These are phyloP conservation scores for Linum trigynum DNA, from an alignment of 345 rosid species.

Conservation along the genomic window DNA sequence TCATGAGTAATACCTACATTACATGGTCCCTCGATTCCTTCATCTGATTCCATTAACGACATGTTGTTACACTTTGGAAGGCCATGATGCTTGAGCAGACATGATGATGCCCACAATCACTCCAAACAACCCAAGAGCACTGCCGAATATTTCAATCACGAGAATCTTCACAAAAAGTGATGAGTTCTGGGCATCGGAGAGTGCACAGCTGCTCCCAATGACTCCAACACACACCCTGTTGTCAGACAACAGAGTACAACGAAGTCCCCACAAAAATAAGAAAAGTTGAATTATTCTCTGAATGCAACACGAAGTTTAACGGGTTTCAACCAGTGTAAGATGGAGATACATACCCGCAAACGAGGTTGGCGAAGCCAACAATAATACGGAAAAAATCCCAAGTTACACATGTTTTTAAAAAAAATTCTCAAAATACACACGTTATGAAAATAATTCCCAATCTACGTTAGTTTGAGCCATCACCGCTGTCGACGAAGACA, in stretches of 20 bases:
- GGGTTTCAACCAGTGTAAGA: too few relatives aligned
- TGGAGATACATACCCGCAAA: neutral
- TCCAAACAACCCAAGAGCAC: constrained; percentile 96
- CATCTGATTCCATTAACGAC: neutral
- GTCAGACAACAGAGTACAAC: neutral
- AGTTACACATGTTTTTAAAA: too few relatives aligned
- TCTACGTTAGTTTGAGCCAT: too few relatives aligned
- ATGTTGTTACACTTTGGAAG: constrained; percentile 39
- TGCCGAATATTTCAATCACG: constrained; percentile 96
- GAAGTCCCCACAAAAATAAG: neutral
- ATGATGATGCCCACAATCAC: constrained; percentile 28
- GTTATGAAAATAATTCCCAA: too few relatives aligned
- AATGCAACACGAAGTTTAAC: too few relatives aligned
- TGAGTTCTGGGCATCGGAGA: constrained; percentile 91
- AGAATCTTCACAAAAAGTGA: constrained; percentile 94
- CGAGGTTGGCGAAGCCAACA: constrained; percentile 79
- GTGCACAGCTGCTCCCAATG: constrained; percentile 38
- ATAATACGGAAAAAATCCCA: too few relatives aligned
- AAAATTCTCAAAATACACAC: too few relatives aligned
- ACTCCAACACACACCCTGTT: constrained; percentile 89
- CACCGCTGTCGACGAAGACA: too few relatives aligned
- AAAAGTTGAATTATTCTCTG: too few relatives aligned
- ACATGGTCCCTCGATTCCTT: neutral
- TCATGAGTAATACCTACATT: too few relatives aligned
- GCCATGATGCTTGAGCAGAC: constrained; percentile 36